Percentiles rank a stretch among this genome's conserved stretches.
phyloP scores from a whole-genome alignment of 768 basidiomycete species.

The Daedaleopsis sinensis region DNA sequence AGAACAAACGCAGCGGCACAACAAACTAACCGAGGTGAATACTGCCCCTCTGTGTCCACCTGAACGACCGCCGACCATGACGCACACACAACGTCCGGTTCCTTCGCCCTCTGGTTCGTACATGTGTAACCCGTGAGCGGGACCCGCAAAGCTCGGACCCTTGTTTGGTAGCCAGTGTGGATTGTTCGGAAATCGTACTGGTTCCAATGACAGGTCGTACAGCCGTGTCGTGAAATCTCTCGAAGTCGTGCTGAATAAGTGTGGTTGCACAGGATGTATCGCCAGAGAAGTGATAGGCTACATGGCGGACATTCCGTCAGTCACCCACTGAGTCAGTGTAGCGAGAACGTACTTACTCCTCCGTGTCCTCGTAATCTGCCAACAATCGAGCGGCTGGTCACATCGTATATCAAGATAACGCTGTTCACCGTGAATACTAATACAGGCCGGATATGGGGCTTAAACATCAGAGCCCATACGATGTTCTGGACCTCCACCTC shows the following conservation, averaged over 20 bases:
- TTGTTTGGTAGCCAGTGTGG: conserved; percentile 60
- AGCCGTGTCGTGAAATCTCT: conserved; percentile 71
- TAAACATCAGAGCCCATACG: conserved; percentile 60
- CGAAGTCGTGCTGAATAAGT: conserved; percentile 72
- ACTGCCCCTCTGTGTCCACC: conserved; percentile 78
- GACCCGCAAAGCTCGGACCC: conserved; percentile 58
- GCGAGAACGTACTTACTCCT: conserved; percentile 50
- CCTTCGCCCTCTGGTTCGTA: conserved; percentile 64
- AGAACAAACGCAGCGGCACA: background rate
- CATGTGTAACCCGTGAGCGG: conserved; percentile 69
- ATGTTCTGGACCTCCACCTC: conserved; percentile 17
- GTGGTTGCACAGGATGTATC: conserved; percentile 60
- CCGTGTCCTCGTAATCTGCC: conserved; percentile 71
- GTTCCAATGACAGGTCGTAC: conserved; percentile 56
- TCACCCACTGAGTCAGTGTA: background rate
- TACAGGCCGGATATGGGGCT: conserved; percentile 55
- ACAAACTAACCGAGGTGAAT: conserved; percentile 54
- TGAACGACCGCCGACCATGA: conserved; percentile 70
- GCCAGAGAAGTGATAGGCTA: conserved; percentile 69
- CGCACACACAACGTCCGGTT: conserved; percentile 56
- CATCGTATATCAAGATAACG: conserved; percentile 59
- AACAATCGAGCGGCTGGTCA: conserved; percentile 40
- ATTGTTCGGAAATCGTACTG: conserved; percentile 45
- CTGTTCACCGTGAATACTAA: conserved; percentile 57
- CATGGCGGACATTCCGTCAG: conserved; percentile 3